phyloP scores from a whole-genome alignment of 768 basidiomycete genomes.

The Pholiota molesta region DNA sequence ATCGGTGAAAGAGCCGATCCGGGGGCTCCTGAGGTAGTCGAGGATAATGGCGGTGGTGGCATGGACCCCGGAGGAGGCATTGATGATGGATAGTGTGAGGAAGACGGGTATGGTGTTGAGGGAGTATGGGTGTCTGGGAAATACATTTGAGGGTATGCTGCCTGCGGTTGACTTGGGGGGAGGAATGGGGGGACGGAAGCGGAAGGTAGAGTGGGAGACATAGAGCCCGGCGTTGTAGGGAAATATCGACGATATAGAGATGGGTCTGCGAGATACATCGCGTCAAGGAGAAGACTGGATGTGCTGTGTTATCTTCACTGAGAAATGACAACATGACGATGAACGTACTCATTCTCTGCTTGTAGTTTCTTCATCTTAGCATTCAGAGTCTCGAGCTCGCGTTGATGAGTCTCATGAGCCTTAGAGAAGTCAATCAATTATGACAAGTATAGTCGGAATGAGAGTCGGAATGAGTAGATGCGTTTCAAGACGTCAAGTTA shows the following conservation, averaged over 20 bases:
- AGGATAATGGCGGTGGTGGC: constrained; percentile 10
- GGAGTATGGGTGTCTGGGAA: constrained; percentile 1
- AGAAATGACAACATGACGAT: not conserved
- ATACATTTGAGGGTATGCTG: not conserved
- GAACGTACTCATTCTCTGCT: constrained; percentile 51
- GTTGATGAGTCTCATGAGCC: constrained; percentile 40
- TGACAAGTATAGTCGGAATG: not conserved
- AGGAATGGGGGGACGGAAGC: not conserved
- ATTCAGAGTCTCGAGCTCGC: constrained; percentile 41
- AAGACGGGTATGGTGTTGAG: not conserved
- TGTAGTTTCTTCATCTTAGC: constrained; percentile 47
- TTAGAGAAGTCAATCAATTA: constrained; percentile 16
- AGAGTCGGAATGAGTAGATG: not conserved
- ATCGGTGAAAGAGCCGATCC: not conserved
- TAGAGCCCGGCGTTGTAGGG: constrained; percentile 11
- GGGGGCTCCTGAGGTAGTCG: not conserved
- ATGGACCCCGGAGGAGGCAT: constrained; percentile 12
- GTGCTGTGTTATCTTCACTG: not conserved
- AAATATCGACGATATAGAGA: constrained; percentile 28
- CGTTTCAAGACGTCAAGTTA: not conserved
- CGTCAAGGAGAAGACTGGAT: constrained; percentile 40
- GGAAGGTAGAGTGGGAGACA: not conserved
- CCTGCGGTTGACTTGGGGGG: not conserved
- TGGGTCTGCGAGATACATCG: constrained; percentile 32
- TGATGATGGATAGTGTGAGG: not conserved